These are phyloP conservation scores for Leptomonas pyrrhocoris DNA, from an alignment of 208 protist species.

Conservation along the genomic window DNA sequence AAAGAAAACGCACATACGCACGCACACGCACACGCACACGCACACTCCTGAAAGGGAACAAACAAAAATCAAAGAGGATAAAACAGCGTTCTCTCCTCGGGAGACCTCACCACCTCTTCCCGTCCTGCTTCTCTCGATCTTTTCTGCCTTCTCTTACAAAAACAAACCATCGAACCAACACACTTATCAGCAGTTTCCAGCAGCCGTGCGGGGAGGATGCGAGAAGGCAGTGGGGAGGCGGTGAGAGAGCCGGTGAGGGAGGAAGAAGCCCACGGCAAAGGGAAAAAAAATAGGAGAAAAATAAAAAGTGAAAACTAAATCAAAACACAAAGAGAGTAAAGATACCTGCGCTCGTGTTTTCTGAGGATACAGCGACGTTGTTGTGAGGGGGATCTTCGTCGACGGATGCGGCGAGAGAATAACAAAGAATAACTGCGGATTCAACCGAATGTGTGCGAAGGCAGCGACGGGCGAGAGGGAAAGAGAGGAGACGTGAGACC, in stretches of 20 bases:
- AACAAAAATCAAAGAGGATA: not conserved
- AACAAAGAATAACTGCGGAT: conserved; percentile 5
- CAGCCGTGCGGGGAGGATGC: not conserved
- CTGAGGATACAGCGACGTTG: not conserved
- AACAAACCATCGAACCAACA: no score
- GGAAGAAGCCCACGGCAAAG: no score
- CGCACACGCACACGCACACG: not conserved
- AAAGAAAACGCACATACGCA: no score
- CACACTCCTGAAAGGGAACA: not conserved
- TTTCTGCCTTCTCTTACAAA: not conserved
- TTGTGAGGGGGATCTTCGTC: conserved; percentile 1
- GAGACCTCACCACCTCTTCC: no score
- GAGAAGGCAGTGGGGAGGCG: no score
- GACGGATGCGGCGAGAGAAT: conserved; percentile 6
- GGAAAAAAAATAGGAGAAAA: not conserved
- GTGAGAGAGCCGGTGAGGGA: no score
- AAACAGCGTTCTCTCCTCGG: no score
- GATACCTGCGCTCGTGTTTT: not conserved
- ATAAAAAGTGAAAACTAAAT: conserved; percentile 8
- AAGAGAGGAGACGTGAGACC: not conserved
- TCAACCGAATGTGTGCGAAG: conserved; percentile 5
- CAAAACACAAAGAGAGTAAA: not conserved
- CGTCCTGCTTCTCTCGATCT: no score
- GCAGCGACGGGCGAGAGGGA: not conserved
- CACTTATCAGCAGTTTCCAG: no score